Evolutionary conservation across 2,329 filamentous ascomycete species (phyloP).

Genomic region (Ramichloridium luteum): DNA sequence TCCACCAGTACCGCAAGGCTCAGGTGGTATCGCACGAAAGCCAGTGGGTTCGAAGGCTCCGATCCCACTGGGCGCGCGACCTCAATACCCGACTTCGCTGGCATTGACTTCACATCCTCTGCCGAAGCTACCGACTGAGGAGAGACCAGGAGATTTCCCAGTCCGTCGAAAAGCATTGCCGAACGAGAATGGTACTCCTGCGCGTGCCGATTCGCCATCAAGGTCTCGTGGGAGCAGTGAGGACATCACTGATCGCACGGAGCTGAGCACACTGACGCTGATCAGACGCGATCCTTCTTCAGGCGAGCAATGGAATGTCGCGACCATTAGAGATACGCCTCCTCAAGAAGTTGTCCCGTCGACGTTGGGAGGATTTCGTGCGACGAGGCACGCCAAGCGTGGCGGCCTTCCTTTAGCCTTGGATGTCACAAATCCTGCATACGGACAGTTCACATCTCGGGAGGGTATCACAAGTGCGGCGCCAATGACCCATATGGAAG

Average conservation of each 20-base stretch:
- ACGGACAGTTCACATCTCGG: slow-evolving; percentile 47
- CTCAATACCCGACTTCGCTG: too few relatives aligned
- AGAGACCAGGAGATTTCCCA: too few relatives aligned
- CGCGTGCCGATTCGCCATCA: too few relatives aligned
- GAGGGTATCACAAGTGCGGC: too few relatives aligned
- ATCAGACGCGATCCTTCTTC: slow-evolving; percentile 39
- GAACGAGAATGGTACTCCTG: too few relatives aligned
- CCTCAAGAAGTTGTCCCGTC: too few relatives aligned
- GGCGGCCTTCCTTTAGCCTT: slow-evolving; percentile 36
- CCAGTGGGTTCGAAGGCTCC: slow-evolving; percentile 9
- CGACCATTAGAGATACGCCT: slow-evolving; percentile 35
- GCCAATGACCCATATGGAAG: too few relatives aligned
- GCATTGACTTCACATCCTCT: too few relatives aligned
- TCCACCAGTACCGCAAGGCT: too few relatives aligned
- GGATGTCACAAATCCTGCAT: slow-evolving; percentile 48
- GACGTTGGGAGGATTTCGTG: too few relatives aligned
- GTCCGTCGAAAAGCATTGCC: too few relatives aligned
- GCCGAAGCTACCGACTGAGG: slow-evolving; percentile 1
- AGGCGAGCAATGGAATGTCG: slow-evolving; percentile 40
- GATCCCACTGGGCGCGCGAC: too few relatives aligned
- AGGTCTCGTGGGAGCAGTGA: not conserved
- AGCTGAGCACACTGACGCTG: slow-evolving; percentile 29
- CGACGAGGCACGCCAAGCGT: slow-evolving; percentile 23
- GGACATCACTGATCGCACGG: slow-evolving; percentile 4
- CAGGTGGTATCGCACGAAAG: slow-evolving; percentile 17